Evolutionary conservation across 441 rosid genomes (phyloP), one percentile per base, ranked within the genome.

Genomic region (Arabidopsis lyrata): DNA sequence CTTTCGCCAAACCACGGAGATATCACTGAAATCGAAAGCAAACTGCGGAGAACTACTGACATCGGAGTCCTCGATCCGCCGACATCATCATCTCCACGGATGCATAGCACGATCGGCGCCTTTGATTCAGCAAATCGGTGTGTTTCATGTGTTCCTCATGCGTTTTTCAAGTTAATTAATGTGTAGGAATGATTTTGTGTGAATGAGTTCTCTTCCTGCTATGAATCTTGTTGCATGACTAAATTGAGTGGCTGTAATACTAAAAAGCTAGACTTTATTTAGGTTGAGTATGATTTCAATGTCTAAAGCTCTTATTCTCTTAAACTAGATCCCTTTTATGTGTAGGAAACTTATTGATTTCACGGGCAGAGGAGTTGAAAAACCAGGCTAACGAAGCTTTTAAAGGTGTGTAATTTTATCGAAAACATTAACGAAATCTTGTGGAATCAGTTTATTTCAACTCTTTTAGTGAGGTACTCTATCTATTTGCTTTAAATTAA

Each of bases 361-460:
- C 85, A 66, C 82, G 62, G 70, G 97, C 96, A 14, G 98, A 91
- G 80, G 91, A 90, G 71, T 29, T 89, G 64, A 95, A 95, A 82
- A 76, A 78, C 61, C 85, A 77, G 22, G 98, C 97, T 27, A 95
- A 95, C 62, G 96, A 92, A 80, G 97, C 96, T 13, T 92, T 92
- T 73, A 95, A 89, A 86, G 98, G 99, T 92, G 49, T 62, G 49
- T 47, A 1, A 8, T 22, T 38, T 48, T 35, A 11, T 18, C 0
- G 2, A 0, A 31, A 20, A 31, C 20, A 1, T 60, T 47, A 22
- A 22, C 22, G 5, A 0, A 38, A 54, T 48, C 45, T 42, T 48
- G 7, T 9, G 47, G 22, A 70, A 31, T 65, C 54, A 29, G 54
- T 66, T 57, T 5, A 47, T 27, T 59, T 58, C 18, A 35, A 24